Percentiles rank a stretch among this genome's conserved stretches.
Evolutionary conservation across 2,329 filamentous ascomycete species (phyloP).

Genomic region (Fusarium ambrosium): DNA sequence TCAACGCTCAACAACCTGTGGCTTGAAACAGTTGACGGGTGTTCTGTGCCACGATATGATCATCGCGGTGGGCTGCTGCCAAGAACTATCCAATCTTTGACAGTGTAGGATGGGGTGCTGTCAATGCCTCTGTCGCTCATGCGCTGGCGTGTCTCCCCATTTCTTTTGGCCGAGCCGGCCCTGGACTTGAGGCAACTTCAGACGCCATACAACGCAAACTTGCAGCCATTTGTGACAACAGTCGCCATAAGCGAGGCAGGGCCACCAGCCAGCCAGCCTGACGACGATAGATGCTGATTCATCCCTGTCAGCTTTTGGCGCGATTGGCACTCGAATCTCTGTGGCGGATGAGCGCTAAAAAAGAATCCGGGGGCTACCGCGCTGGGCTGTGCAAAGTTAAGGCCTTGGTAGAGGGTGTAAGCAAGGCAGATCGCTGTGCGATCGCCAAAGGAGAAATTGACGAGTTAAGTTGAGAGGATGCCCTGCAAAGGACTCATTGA

Average conservation of each 20-base stretch:
- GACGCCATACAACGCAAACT: slow-evolving; percentile 2
- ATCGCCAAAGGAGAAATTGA: not conserved
- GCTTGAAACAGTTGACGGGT: not conserved
- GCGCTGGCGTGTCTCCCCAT: not conserved
- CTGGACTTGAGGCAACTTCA: not conserved
- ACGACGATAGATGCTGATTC: not conserved
- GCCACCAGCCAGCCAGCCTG: not conserved
- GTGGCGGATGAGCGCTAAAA: not conserved
- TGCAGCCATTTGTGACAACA: not conserved
- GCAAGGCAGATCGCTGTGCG: not conserved
- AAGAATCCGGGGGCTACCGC: not conserved
- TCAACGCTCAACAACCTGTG: not conserved
- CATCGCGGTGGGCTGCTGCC: slow-evolving; percentile 4
- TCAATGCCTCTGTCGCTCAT: not conserved
- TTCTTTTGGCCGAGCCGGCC: not conserved
- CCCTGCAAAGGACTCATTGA: not conserved
- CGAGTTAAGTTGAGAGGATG: not conserved
- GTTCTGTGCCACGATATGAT: not conserved
- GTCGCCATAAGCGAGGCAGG: not conserved
- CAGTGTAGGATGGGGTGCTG: not conserved
- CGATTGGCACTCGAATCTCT: not conserved
- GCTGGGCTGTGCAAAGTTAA: not conserved
- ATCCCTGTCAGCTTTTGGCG: slow-evolving; percentile 1
- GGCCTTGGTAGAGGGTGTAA: not conserved
- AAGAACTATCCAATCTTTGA: slow-evolving; percentile 1